These are phyloP conservation scores for Limtongozyma cylindracea DNA, from an alignment of 805 yeast genomes.

Conservation along the genomic window DNA sequence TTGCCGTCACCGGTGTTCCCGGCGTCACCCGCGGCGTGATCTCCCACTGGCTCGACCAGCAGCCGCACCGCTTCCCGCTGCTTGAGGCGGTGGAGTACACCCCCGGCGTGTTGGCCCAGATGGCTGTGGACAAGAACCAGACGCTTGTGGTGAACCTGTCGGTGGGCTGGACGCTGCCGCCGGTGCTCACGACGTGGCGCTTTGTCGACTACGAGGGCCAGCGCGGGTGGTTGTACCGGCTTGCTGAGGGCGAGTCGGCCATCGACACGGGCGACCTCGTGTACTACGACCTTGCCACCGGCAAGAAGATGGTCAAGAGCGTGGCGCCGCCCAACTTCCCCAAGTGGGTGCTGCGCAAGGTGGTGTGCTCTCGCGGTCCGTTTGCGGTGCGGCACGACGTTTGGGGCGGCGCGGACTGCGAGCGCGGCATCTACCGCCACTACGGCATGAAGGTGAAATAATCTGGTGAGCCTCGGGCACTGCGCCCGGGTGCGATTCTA, in stretches of 20 bases:
- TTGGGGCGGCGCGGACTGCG: constrained; percentile 27
- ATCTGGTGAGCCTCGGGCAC: too few relatives aligned
- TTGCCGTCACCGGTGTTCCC: constrained; percentile 45
- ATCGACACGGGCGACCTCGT: constrained; percentile 11
- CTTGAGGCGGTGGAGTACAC: constrained; percentile 44
- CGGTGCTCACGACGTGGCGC: constrained; percentile 17
- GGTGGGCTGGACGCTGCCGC: constrained; percentile 6
- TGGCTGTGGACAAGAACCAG: constrained; percentile 12
- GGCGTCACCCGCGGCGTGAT: constrained; percentile 31
- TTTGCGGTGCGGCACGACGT: constrained; percentile 12
- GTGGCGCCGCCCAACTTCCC: constrained; percentile 20
- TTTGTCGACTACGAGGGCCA: constrained; percentile 41
- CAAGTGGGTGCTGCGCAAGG: constrained; percentile 24
- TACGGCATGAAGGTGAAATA: constrained; percentile 23
- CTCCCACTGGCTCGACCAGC: constrained; percentile 6
- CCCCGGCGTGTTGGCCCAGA: constrained; percentile 23
- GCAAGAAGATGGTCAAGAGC: constrained; percentile 25
- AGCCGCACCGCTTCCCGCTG: constrained; percentile 5
- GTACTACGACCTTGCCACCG: constrained; percentile 37
- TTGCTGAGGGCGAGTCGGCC: constrained; percentile 2
- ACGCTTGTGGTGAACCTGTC: constrained; percentile 8
- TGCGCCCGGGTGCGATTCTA: too few relatives aligned
- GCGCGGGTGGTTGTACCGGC: constrained; percentile 54
- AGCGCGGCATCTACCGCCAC: constrained; percentile 30
- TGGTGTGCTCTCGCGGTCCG: constrained; percentile 31